Conservation (phyloP, 495 filamentous ascomycete genomes). For the Cryomyces minteri region DNA sequence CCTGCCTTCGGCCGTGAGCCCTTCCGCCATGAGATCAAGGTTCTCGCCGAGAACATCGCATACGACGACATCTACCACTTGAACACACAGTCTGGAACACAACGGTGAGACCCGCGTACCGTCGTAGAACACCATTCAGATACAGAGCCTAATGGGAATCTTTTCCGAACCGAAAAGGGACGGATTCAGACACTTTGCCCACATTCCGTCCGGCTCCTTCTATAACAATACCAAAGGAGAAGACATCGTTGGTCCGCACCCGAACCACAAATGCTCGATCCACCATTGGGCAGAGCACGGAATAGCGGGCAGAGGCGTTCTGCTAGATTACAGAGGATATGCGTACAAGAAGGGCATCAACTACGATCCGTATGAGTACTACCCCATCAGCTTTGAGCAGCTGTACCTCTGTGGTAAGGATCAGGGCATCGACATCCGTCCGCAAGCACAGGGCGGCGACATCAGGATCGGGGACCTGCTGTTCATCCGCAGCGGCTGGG, state of each 20-base stretch:
- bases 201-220: too few species aligned
- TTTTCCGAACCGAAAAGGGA: too few species aligned
- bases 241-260: too few species aligned
- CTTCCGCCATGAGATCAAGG: conserved; percentile 39
- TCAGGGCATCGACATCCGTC: conserved; percentile 36
- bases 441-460: conserved; percentile 33
- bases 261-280: too few species aligned
- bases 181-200: too few species aligned
- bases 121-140: too few species aligned
- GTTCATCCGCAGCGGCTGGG: conserved; percentile 47
- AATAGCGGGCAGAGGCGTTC: too few species aligned
- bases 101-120: conserved; percentile 29
- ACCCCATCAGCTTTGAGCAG: conserved; percentile 39
- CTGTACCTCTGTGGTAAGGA: conserved; percentile 38
- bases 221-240: too few species aligned
- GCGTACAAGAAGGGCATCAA: conserved; percentile 27
- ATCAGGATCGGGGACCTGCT: conserved; percentile 48
- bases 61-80: conserved; percentile 53
- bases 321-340: conserved; percentile 33
- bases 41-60: conserved; percentile 26
- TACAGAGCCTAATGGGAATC: too few species aligned
- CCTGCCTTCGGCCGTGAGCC: conserved; percentile 35
- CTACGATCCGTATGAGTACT: conserved; percentile 36
- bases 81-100: conserved; percentile 59
- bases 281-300: too few species aligned